phyloP scores from a whole-genome alignment of 768 basidiomycete genomes.

The Leccinum olivaceopallidum region DNA sequence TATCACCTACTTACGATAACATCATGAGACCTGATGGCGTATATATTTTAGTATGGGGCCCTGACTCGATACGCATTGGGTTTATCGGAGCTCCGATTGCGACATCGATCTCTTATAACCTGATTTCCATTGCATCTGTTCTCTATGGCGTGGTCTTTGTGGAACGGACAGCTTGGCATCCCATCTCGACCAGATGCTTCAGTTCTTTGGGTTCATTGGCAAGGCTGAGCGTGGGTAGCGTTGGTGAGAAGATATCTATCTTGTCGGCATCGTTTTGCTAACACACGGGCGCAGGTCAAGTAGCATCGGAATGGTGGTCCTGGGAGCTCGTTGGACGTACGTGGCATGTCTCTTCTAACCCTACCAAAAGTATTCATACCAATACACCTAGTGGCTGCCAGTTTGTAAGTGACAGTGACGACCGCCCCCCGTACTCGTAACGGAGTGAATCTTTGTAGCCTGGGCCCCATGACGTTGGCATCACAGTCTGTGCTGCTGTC shows the following conservation, averaged over 20 bases:
- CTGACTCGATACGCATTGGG: slow-evolving; percentile 75
- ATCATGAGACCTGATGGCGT: slow-evolving; percentile 43
- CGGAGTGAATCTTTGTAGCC: slow-evolving; percentile 40
- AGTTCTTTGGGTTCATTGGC: slow-evolving; percentile 66
- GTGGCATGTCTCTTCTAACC: slow-evolving; percentile 6
- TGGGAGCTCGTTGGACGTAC: slow-evolving; percentile 79
- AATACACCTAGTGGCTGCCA: slow-evolving; percentile 46
- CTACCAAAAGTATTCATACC: slow-evolving; percentile 2
- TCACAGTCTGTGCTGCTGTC: slow-evolving; percentile 84
- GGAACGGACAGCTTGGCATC: slow-evolving; percentile 82
- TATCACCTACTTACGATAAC: neutral
- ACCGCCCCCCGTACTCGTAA: neutral
- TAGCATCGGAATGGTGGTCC: slow-evolving; percentile 94
- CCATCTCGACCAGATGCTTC: slow-evolving; percentile 64
- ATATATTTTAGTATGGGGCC: slow-evolving; percentile 80
- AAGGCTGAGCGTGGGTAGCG: slow-evolving; percentile 78
- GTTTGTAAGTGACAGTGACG: slow-evolving; percentile 39
- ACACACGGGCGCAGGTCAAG: slow-evolving; percentile 50
- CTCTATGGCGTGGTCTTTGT: slow-evolving; percentile 64
- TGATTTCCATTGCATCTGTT: slow-evolving; percentile 64
- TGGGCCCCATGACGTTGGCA: slow-evolving; percentile 82
- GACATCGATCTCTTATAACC: slow-evolving; percentile 83
- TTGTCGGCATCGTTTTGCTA: neutral
- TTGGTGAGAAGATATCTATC: slow-evolving; percentile 44
- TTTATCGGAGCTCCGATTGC: slow-evolving; percentile 93